Percentiles rank a stretch among this genome's conserved stretches.
Evolutionary conservation across 2,329 filamentous ascomycete genomes (phyloP).

Genomic region (Fusarium buxicola): DNA sequence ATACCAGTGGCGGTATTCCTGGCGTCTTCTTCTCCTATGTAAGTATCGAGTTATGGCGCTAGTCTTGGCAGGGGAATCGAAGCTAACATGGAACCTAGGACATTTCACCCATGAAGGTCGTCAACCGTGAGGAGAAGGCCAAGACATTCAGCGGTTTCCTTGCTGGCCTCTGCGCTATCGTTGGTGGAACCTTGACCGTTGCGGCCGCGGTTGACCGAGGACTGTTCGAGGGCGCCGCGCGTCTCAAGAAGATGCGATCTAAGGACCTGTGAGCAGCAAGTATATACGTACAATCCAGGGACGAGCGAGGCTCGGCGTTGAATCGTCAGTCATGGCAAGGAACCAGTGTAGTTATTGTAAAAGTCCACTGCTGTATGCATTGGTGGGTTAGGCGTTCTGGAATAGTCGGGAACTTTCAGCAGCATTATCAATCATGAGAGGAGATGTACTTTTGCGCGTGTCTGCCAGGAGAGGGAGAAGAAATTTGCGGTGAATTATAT

Average conservation of each 20-base stretch:
- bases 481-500: conserved; percentile 5
- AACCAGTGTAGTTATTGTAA: conserved; percentile 37
- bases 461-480: neutral
- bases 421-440: conserved; percentile 31
- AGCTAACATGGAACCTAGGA: conserved; percentile 66
- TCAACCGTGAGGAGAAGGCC: conserved; percentile 90
- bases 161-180: conserved; percentile 91
- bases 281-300: conserved; percentile 1
- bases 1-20: conserved; percentile 91
- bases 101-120: conserved; percentile 99
- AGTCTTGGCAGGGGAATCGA: neutral
- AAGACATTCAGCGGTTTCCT: conserved; percentile 95
- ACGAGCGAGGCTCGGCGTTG: conserved; percentile 28
- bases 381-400: conserved; percentile 45
- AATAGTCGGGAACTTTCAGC: conserved; percentile 38
- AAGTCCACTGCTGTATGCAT: conserved; percentile 42
- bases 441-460: conserved; percentile 14
- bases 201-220: conserved; percentile 93
- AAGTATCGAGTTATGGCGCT: conserved; percentile 56
- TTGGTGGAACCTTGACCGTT: conserved; percentile 95
- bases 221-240: conserved; percentile 86
- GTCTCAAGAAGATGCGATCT: conserved; percentile 85
- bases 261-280: conserved; percentile 64
- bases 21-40: conserved; percentile 99
- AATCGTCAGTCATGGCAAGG: conserved; percentile 9